Evolutionary conservation across 176 grass and related monocot genomes (phyloP), one percentile per base, ranked within the genome.

Genomic region (Juncus inflexus): DNA sequence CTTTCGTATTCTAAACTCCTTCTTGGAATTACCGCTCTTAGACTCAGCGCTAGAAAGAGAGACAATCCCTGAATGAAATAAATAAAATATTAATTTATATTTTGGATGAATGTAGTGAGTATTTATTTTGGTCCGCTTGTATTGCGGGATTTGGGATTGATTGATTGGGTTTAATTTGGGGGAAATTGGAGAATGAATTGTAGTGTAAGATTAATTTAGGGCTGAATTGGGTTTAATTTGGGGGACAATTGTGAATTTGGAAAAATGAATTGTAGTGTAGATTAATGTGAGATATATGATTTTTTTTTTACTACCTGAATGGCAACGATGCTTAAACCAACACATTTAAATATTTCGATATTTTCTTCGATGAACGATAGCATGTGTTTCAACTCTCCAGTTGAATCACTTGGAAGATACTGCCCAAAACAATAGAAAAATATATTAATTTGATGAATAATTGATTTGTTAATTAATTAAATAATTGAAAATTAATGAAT

Each of bases 381-480:
- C 15, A 96, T 63, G 36, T 77, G 85, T 60, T 85, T 42, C 10
- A 96, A 78, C 71, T 90, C 84, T 63, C 87, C 84, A 13, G 87
- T 96, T 50, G 81, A 56, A 49, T 96, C 91, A 51, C 85, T 56
- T 50, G 91, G 91, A 76, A 95, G 79, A 60, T 83, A 79, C 91
- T 95, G 81, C 9, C 58, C 55, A 69, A 66, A 60, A 37, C 64
- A 60, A 37, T 65, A 45, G 40, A 50, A 28, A 7, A 35, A 66
- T n/a, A 42, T 45, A 60, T 60, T 5, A 37, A 52, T 61, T 28
- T 28, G 19, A 28, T 62, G 61, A 16, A 40, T 67, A 6, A 62
- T 12, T n/a, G 36, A 52, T 41, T 50, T 45, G 39, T 2, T 37
- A 45, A 58, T 51, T 37, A 14, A 14, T 3, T 53, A 7, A 16